Base-by-base conservation (phyloP, 257 asterid genomes). In the Mentha longifolia region DNA sequence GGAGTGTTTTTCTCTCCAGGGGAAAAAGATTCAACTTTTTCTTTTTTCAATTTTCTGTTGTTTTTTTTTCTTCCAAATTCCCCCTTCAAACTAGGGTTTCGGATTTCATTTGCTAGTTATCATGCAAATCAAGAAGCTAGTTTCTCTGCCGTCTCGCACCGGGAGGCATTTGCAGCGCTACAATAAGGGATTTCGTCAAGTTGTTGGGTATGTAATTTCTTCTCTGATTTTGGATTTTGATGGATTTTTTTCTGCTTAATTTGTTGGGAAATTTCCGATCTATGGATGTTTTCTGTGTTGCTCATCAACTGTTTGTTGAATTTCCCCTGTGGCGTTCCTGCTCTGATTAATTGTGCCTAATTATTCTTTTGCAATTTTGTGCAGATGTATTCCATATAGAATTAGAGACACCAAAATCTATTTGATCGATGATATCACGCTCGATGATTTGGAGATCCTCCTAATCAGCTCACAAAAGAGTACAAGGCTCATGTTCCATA, bases 381-480 rank as follows among this genome's bases (percentile, higher is more conserved):
- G 87, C 92, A 94, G 99, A 78, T 91, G 99, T 72, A 81, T 94
- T 16, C 97, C 99, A 0, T 94, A 87, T 63, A 83, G 97, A 82
- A 66, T 87, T 28, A 89, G 66, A 49, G 78, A 77, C 57, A 58
- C 31, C 62, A 73, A 76, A 79, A 63, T 71, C 93, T 19, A 80
- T 41, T 58, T 60, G 51, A 58, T 74, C 39, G 80, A 64, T 64
- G 82, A 81, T 65, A 52, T 66, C 65, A 66, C 73, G 37, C 74
- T 83, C 61, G 89, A 87, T 65, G 96, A 94, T 66, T 52, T 94
- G 70, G 97, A 94, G 76, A 82, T 94, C 75, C 92, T 94, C 57
- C 63, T 94, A 81, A 86, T 94, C 77, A 91, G 96, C 83, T 94
- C 99, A 1, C 99, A 89, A 60, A 94, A 88, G 79, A 89, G 92